These are phyloP conservation scores for Penicillium cosmopolitanum DNA, from an alignment of 495 filamentous ascomycete species.

Conservation along the genomic window DNA sequence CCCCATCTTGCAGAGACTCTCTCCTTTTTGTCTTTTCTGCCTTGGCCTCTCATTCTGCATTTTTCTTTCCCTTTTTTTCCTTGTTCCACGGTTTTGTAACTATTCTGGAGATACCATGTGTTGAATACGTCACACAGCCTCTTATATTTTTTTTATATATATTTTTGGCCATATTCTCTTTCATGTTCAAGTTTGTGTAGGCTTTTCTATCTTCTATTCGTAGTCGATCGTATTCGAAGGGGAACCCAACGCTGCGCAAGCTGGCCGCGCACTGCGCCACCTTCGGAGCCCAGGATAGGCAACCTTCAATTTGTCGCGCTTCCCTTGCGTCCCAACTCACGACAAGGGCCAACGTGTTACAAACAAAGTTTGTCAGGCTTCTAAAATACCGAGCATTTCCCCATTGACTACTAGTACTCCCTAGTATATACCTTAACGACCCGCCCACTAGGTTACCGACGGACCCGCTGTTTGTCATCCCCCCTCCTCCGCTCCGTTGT, in stretches of 20 bases:
- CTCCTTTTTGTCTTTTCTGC: slow-evolving; percentile 19
- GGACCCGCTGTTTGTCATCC: slow-evolving; percentile 17
- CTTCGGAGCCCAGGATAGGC: slow-evolving; percentile 19
- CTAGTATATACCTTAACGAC: background rate
- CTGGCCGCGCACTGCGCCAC: slow-evolving; percentile 26
- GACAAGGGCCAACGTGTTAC: slow-evolving; percentile 13
- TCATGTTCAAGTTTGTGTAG: slow-evolving; percentile 3
- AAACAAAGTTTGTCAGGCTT: background rate
- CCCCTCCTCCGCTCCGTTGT: slow-evolving; percentile 9
- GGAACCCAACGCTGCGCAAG: slow-evolving; percentile 23
- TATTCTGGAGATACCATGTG: slow-evolving; percentile 42
- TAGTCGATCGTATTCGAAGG: slow-evolving; percentile 8
- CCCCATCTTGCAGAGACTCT: slow-evolving; percentile 21
- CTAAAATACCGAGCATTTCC: background rate
- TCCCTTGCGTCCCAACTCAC: slow-evolving; percentile 21
- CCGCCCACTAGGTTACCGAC: slow-evolving; percentile 20
- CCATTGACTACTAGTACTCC: background rate
- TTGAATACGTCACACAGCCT: slow-evolving; percentile 24
- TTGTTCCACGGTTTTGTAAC: slow-evolving; percentile 24
- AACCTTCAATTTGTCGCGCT: slow-evolving; percentile 16
- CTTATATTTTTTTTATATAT: slow-evolving; percentile 10
- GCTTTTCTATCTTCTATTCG: slow-evolving; percentile 11
- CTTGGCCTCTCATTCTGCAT: slow-evolving; percentile 16
- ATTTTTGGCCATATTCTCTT: background rate
- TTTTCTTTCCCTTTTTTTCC: slow-evolving; percentile 14